phyloP scores from a whole-genome alignment of 2,329 filamentous ascomycete species.

The Aspergillus sp. region DNA sequence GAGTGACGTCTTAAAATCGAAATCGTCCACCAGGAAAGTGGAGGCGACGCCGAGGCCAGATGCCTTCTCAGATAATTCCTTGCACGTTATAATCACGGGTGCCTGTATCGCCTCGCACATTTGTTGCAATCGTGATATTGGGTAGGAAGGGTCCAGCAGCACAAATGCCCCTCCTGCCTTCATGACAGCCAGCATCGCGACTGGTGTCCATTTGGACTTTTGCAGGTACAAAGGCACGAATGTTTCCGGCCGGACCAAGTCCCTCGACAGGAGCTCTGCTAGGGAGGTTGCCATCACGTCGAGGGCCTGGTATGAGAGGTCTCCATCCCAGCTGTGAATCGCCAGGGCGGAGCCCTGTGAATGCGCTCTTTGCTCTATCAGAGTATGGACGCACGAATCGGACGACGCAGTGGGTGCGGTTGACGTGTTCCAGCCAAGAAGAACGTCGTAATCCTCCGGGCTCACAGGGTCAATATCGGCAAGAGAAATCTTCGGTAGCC shows the following conservation, averaged over 20 bases:
- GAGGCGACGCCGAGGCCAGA: not conserved
- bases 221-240: constrained; percentile 7
- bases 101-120: not conserved
- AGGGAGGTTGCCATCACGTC: not conserved
- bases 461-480: not conserved
- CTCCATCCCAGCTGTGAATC: not conserved
- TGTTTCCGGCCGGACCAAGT: not conserved
- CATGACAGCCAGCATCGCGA: constrained; percentile 31
- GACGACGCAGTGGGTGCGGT: not conserved
- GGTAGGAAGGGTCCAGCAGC: constrained; percentile 12
- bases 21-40: not conserved
- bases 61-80: not conserved
- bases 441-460: not conserved
- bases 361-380: not conserved
- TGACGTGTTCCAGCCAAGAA: not conserved
- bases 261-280: not conserved
- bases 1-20: not conserved
- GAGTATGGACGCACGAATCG: not conserved
- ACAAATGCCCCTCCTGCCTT: constrained; percentile 32
- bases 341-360: not conserved
- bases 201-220: constrained; percentile 12
- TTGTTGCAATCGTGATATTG: not conserved
- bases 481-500: not conserved
- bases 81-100: not conserved
- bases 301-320: not conserved